Evolutionary conservation across 1,284 basidiomycete genomes (phyloP), one percentile per base, ranked within the genome.

Genomic region (Microstroma glucosiphilum): DNA sequence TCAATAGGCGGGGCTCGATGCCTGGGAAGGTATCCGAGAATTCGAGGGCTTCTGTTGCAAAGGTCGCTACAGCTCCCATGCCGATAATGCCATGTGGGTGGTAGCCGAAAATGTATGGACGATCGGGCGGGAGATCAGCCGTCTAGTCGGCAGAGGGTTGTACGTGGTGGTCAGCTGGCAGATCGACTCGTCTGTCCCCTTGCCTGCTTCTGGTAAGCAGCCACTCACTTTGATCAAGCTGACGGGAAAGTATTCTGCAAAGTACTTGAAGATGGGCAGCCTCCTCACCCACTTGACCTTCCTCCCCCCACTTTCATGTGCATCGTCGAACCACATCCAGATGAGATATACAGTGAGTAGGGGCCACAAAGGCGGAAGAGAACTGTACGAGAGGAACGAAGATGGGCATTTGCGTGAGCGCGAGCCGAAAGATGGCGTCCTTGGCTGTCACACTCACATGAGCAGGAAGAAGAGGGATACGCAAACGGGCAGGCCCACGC

Each of bases 11-110:
- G 0, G 94, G 91, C 41, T 83, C 85, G 72, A 99, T 89, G 2
- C 92, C 92, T 0, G 96, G 96, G 79, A 93, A 98, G 53, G 86
- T 85, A 43, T 84, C 80, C 1, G 91, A 91, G 82, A 98, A 97
- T n/a, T 90, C 90, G 3, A 91, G 94, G 15, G 89, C 92, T 82
- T 97, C 92, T 8, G 92, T 93, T 0, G 86, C 93, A 71, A 98
- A 96, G 37, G 92, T 96, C 26, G 89, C 89, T 43, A 96, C 84
- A 1, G 93, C 92, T 54, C 92, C 92, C 87, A 76, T 67, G 55
- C 73, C 77, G 23, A 77, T 67, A 51, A 77, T 75, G 6, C 75
- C 75, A 64, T 77, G 75, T 1, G 75, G 75, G 49, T 77, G 75
- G 48, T 73, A 71, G 53, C 80, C 96, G 81, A 99, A 98, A 23